A percentile compares a stretch with the other conserved stretches of the same genome.
phyloP scores from a whole-genome alignment of 148 eudicot genomes.

The Mesembryanthemum crystallinum region DNA sequence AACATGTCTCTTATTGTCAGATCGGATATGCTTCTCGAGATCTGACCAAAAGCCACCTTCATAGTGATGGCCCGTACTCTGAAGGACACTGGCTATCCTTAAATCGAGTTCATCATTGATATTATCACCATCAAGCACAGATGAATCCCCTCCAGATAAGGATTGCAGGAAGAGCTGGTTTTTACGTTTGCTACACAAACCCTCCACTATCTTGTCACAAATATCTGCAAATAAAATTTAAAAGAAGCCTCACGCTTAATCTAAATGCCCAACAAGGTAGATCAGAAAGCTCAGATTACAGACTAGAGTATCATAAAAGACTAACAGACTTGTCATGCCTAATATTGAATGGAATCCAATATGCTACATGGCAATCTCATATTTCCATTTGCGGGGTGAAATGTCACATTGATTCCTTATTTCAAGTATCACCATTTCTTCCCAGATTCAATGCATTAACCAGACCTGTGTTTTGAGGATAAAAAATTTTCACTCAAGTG shows the following conservation, averaged over 20 bases:
- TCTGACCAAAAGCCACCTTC: constrained; percentile 89
- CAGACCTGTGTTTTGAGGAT: too few species aligned
- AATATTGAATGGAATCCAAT: too few species aligned
- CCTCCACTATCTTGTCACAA: constrained; percentile 89
- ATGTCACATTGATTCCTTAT: too few species aligned
- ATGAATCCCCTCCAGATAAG: constrained; percentile 59
- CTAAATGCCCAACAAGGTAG: background rate
- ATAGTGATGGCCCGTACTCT: constrained; percentile 92
- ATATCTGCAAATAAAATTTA: constrained; percentile 46
- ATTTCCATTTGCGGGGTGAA: too few species aligned
- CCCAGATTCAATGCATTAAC: too few species aligned
- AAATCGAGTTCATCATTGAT: constrained; percentile 77
- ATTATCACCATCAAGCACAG: constrained; percentile 57
- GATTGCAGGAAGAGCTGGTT: constrained; percentile 60
- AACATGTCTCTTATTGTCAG: constrained; percentile 72
- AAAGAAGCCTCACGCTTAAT: background rate
- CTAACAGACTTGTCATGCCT: too few species aligned
- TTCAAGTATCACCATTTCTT: too few species aligned
- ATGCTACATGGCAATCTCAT: too few species aligned
- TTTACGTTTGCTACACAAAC: constrained; percentile 75
- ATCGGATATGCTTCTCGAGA: constrained; percentile 37
- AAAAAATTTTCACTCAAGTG: too few species aligned
- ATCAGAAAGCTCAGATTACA: background rate
- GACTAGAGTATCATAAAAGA: too few species aligned
- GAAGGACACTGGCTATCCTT: constrained; percentile 88